Evolutionary conservation across 345 rosid species (phyloP).

Genomic region (Geranium brycei): DNA sequence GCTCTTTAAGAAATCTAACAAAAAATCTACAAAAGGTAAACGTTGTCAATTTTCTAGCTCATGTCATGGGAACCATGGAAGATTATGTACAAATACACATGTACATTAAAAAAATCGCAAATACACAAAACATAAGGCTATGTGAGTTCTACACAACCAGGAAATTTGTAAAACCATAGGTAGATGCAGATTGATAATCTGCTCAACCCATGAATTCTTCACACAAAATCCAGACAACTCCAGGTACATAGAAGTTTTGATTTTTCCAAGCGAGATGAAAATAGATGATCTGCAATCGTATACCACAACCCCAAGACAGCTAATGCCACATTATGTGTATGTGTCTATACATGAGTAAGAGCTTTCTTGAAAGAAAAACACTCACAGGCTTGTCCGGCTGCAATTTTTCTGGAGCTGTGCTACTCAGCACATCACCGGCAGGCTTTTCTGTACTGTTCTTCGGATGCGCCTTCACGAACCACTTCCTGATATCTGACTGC

Average conservation of each 20-base stretch:
- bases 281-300: background rate
- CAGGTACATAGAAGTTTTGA: background rate
- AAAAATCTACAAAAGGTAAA: background rate
- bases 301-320: too few species aligned
- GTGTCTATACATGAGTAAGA: background rate
- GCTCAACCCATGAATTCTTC: background rate
- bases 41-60: background rate
- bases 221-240: background rate
- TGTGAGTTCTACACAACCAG: background rate
- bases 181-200: background rate
- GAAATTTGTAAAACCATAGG: background rate
- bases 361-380: background rate
- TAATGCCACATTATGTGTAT: background rate
- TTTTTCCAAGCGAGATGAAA: background rate
- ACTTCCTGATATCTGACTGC: slow-evolving; percentile 93
- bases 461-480: slow-evolving; percentile 93
- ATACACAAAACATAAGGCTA: too few species aligned
- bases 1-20: too few species aligned
- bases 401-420: slow-evolving; percentile 16
- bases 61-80: background rate
- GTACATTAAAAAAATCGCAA: too few species aligned
- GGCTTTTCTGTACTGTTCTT: slow-evolving; percentile 41
- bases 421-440: slow-evolving; percentile 21
- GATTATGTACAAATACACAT: background rate
- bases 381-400: slow-evolving; percentile 34